Evolutionary conservation across 768 basidiomycete species (phyloP), one percentile per base, ranked within the genome.

Genomic region (Russula dissimulans): DNA sequence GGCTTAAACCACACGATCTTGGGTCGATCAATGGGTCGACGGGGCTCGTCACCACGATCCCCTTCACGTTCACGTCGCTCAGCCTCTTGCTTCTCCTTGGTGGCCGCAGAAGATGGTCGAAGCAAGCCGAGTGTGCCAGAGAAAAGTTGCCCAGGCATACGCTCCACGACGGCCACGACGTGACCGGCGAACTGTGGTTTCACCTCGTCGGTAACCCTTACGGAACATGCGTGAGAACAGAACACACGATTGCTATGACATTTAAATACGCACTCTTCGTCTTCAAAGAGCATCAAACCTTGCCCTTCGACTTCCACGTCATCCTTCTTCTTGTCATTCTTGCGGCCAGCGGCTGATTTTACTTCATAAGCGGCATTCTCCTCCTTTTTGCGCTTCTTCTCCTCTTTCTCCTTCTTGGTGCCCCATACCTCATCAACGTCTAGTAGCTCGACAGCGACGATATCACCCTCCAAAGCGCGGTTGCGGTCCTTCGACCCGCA

Each of bases 1-100:
- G 97, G 97, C 76, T 97, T 95, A 81, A 99, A 98, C 97, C 97
- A 99, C 48, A 99, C 95, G 65, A 99, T 99, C 80, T 97, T 98
- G 64, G 95, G 95, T 43, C 95, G 86, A 71, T 94, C 91, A 46
- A 88, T 84, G 1, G 85, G 84, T 47, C 87, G 86, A 67, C 87
- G 81, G 32, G 87, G 87, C 69, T 92, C 90, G 60, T 91, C 89
- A 45, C 84, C 88, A 62, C 85, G 85, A 69, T 95, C 93, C 48
- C 95, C 97, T 71, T 97, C 97, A 54, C 97, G 87, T 73, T 98
- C 97, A 57, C 94, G 86, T 41, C 97, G 84, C 72, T 99, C 97
- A 31, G 95, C 92, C 65, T 98, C 95, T 71, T 98, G 95, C 72
- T 97, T 97, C 77, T 97, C 95, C 72, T 97, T 97, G 34, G 95